Base-by-base conservation (phyloP, 495 filamentous ascomycete species). In the Hyaloscypha bicolor region DNA sequence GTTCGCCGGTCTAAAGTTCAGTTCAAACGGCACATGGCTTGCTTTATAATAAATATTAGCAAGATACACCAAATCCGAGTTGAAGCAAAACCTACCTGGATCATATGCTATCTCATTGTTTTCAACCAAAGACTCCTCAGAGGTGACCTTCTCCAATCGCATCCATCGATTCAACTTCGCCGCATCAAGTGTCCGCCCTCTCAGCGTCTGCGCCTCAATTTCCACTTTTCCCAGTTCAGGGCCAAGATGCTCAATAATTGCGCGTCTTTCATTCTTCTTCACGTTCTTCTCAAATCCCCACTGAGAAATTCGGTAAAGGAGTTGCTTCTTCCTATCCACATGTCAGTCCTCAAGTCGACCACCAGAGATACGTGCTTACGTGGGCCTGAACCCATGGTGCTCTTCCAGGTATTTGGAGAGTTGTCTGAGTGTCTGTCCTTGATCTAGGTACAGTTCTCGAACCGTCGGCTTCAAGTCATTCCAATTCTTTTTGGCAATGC, bases 211-310 rank as follows among this genome's bases (percentile, higher is more conserved):
- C 31, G 59, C 16, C 22, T 35, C 33, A 37, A 61, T n/a, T 19
- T 61, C 59, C 16, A 48, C 42, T 48, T 48, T 48, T 48, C 6
- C 42, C 9, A 48, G 16, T 9, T 8, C 32, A 39, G 32, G 14
- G 22, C 37, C 37, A 61, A 61, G 35, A 21, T 30, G 19, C 37
- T 61, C 6, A 22, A 61, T 39, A 9, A 61, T 61, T n/a, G 19
- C n/a, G 6, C 33, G 19, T 22, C 33, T 22, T 48, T 61, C 59
- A 21, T 61, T 39, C 33, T 48, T 39, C 33, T 61, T 61, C 31
- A 61, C 59, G 37, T 61, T 61, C 59, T 61, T 61, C 37, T 61
- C 59, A 48, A 61, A 42, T 16, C 37, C 37, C 32, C 59, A 61
- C 16, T 21, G 2, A 6, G 59, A 61, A 30, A 61, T 61, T 19